Percentiles rank a stretch among this genome's conserved stretches.
phyloP scores from a whole-genome alignment of 345 rosid species.

The Hibiscus mutabilis region DNA sequence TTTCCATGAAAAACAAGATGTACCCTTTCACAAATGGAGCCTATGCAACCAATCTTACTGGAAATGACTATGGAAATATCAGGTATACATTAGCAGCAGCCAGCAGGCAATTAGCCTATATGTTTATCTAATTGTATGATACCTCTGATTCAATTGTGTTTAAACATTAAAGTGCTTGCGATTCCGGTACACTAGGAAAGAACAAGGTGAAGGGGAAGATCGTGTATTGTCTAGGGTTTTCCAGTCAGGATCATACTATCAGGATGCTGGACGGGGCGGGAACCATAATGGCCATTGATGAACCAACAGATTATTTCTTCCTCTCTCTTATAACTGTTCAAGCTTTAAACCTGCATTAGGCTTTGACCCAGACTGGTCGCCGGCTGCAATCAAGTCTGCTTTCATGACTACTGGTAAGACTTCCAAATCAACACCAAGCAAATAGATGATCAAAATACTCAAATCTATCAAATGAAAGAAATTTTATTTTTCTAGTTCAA shows the following conservation, averaged over 20 bases:
- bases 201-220: conserved; percentile 60
- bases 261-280: conserved; percentile 52
- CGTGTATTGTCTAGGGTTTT: conserved; percentile 48
- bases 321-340: conserved; percentile 31
- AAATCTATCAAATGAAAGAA: not conserved
- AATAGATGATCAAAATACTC: not conserved
- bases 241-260: too few relatives aligned
- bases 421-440: not conserved
- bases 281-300: conserved; percentile 26
- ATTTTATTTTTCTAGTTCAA: not conserved
- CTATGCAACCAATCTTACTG: conserved; percentile 37
- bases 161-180: conserved; percentile 42
- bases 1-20: conserved; percentile 37
- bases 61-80: conserved; percentile 28
- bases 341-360: too few relatives aligned
- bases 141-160: not conserved
- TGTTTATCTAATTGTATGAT: not conserved
- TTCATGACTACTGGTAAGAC: conserved; percentile 79
- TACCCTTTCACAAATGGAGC: conserved; percentile 63
- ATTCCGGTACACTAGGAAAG: conserved; percentile 41
- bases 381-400: conserved; percentile 79
- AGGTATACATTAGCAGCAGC: conserved; percentile 28
- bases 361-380: conserved; percentile 90
- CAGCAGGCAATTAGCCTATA: not conserved
- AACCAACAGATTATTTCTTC: conserved; percentile 25